These are phyloP conservation scores for Stachybotrys elegans DNA, from an alignment of 2,329 filamentous ascomycete species.

Conservation along the genomic window DNA sequence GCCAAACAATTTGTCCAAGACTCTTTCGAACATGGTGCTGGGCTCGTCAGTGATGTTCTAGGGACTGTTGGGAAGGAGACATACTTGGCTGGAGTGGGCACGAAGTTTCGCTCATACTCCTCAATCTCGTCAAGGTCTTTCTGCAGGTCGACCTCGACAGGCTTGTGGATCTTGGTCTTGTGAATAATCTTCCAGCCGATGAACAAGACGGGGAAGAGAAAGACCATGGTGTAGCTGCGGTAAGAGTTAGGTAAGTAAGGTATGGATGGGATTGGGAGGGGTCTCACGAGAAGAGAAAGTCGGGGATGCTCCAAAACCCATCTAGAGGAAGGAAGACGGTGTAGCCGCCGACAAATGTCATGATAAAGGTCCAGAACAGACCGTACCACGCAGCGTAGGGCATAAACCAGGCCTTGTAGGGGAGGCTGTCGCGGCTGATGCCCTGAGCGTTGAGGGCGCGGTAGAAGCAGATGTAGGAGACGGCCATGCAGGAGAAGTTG, in stretches of 20 bases:
- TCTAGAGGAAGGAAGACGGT: slow-evolving; percentile 62
- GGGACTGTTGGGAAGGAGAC: slow-evolving; percentile 14
- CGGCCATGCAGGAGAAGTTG: slow-evolving; percentile 65
- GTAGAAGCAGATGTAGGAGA: slow-evolving; percentile 68
- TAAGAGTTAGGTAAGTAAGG: neutral
- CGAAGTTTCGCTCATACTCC: slow-evolving; percentile 59
- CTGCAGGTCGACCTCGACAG: slow-evolving; percentile 57
- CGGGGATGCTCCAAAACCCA: slow-evolving; percentile 60
- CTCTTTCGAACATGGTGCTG: slow-evolving; percentile 12
- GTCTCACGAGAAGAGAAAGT: slow-evolving; percentile 66
- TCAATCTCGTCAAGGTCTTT: slow-evolving; percentile 62
- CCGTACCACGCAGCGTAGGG: slow-evolving; percentile 69
- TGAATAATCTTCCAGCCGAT: slow-evolving; percentile 67
- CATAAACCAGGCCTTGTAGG: slow-evolving; percentile 64
- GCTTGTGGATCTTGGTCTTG: slow-evolving; percentile 51
- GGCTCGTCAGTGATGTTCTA: neutral
- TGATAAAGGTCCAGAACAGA: slow-evolving; percentile 57
- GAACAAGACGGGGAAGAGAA: slow-evolving; percentile 64
- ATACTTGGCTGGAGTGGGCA: slow-evolving; percentile 48
- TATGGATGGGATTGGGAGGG: neutral
- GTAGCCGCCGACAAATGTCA: slow-evolving; percentile 73
- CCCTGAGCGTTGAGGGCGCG: slow-evolving; percentile 66
- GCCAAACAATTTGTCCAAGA: slow-evolving; percentile 12
- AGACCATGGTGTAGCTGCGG: slow-evolving; percentile 63
- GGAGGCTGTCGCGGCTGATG: slow-evolving; percentile 60